Evolutionary conservation across 345 rosid species (phyloP), one percentile per base, ranked within the genome.

Genomic region (Clausena lansium): DNA sequence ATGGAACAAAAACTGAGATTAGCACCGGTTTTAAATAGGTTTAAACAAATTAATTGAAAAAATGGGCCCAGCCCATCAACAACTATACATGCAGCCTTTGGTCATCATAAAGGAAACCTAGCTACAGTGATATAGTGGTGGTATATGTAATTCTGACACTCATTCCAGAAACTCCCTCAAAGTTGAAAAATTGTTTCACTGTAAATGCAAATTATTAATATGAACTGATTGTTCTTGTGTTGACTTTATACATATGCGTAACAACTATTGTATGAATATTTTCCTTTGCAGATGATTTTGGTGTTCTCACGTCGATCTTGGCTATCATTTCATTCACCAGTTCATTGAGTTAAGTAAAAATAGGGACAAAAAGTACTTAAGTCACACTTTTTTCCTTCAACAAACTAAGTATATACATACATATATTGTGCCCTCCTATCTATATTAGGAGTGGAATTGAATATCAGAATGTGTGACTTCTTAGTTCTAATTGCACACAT

Each of bases 61-160:
- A 47, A 75, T 30, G 27, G 70, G 77, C 70, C 70, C 77, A 25
- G 77, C 77, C 77, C 77, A 75, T 28, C 63, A 10, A 62, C 45
- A 63, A 7, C n/a, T 20, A 11, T 14, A 73, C 10, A 28, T 6
- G 36, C 19, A 59, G 7, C 10, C 28, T 41, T 74, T 30, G 59
- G 13, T 41, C 9, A 28, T 11, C 4, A 14, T 7, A 50, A 50
- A 41, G 7, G 14, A 47, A 27, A 45, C 47, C 17, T 22, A 14
- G 50, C 35, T 45, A 25, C 57, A 45, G 24, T 19, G 35, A 24
- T 36, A 11, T 41, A 19, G 5, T 14, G n/a, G 11, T 7, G n/a
- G 36, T 2, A 0, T 13, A 7, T 67, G 24, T 11, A 67, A 38
- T 39, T 67, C 54, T 67, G 9, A 67, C 50, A 45, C 50, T 45